phyloP scores from a whole-genome alignment of 2,329 filamentous ascomycete species.

The Alternaria rosae region DNA sequence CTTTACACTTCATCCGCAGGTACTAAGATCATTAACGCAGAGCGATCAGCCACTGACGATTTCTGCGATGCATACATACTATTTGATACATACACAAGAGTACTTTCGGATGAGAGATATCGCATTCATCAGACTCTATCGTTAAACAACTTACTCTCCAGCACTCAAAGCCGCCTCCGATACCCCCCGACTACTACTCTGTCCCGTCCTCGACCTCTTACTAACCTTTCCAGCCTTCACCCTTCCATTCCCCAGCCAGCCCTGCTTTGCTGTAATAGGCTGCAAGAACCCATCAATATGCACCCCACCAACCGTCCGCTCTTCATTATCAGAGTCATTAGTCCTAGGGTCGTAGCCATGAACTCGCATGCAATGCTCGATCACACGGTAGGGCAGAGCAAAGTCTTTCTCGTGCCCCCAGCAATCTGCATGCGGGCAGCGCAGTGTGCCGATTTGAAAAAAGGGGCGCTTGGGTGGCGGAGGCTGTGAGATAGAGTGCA shows the following conservation, averaged over 20 bases:
- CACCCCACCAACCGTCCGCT: slow-evolving; percentile 64
- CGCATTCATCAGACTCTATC: no score
- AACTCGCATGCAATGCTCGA: slow-evolving; percentile 56
- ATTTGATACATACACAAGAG: no score
- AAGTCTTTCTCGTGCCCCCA: slow-evolving; percentile 36
- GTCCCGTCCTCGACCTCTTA: slow-evolving; percentile 23
- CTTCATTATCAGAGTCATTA: slow-evolving; percentile 56
- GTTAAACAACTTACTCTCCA: no score
- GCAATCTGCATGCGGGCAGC: slow-evolving; percentile 46
- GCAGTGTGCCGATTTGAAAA: slow-evolving; percentile 36
- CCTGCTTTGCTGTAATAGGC: slow-evolving; percentile 54
- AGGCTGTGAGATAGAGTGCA: not conserved
- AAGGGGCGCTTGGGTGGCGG: slow-evolving; percentile 30
- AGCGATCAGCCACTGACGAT: no score
- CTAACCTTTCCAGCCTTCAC: slow-evolving; percentile 24
- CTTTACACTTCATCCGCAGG: no score
- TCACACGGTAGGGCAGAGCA: slow-evolving; percentile 36
- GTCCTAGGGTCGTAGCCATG: slow-evolving; percentile 54
- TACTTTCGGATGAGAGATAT: no score
- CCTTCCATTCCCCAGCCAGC: slow-evolving; percentile 37
- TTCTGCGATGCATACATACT: no score
- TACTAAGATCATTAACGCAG: no score
- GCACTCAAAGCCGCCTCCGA: slow-evolving; percentile 1
- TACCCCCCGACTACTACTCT: not conserved
- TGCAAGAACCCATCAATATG: slow-evolving; percentile 73